Base-by-base conservation (phyloP, 768 basidiomycete genomes). In the Rhizopogon vesiculosus region DNA sequence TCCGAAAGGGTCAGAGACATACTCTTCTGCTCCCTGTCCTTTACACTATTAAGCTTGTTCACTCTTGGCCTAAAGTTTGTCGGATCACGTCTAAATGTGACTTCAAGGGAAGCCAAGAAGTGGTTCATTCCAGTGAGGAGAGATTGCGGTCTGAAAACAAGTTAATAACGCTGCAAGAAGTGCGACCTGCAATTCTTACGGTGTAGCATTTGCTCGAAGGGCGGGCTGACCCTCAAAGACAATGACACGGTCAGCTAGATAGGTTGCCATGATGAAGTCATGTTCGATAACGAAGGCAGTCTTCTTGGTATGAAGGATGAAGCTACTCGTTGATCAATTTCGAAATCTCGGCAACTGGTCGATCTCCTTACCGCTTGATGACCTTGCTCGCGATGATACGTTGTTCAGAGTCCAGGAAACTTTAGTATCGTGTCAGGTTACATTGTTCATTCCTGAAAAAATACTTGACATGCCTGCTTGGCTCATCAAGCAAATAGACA, bases 241-340 rank as follows among this genome's bases (percentile, higher is more conserved):
- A 57, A 96, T 93, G 64, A 97, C 93, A 45, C 96, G 89, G 69
- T 99, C 97, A 42, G 97, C 96, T 54, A 99, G 89, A 72, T 99
- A 98, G 2, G 96, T 98, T 3, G 96, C 95, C 96, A 98, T 98
- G 77, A 98, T 97, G 73, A 99, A 98, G 78, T 98, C 96, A 85
- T 99, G 97, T 81, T 99, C 97, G 66, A 99, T 98, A 64, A 99
- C 83, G 70, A 99, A 98, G 0, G 97, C 97, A 1, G 95, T 98
- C 76, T 95, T 94, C 79, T 97, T 97, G 13, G 93, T 84, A 66
- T 97, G 91, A 31, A 98, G 85, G 66, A 99, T 92, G 74, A 96
- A 98, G 46, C 89, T 89, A 55, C 44, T 19, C 9, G 19, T 31
- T 0, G 22, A 51, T 67, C 35, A 57, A 52, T 25, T 50, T 42